Evolutionary conservation across 1,284 basidiomycete species (phyloP).

Genomic region (Erythrobasidium hasegawianum): DNA sequence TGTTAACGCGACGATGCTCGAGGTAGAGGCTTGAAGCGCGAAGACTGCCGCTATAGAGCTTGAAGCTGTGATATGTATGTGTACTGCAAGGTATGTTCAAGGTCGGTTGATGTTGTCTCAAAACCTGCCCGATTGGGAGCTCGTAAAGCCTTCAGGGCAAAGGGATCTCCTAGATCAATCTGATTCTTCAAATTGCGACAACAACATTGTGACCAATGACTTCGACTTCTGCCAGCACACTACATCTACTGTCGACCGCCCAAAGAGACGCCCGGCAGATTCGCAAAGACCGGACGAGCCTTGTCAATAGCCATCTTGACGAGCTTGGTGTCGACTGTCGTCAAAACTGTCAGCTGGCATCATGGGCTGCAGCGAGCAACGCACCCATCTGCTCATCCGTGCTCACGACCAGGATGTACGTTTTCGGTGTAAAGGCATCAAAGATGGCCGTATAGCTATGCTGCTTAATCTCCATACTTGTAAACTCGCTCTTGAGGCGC

Average conservation of each 20-base stretch:
- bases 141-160: no score
- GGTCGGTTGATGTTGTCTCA: no score
- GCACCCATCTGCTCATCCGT: constrained; percentile 45
- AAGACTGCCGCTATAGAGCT: no score
- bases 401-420: constrained; percentile 84
- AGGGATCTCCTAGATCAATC: no score
- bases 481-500: constrained; percentile 33
- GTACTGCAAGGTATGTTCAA: no score
- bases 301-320: constrained; percentile 33
- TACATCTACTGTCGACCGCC: constrained; percentile 4
- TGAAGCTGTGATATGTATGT: no score
- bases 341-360: background rate
- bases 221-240: no score
- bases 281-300: constrained; percentile 27
- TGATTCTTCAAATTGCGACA: no score
- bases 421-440: constrained; percentile 89
- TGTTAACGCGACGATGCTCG: no score
- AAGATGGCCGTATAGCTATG: constrained; percentile 75
- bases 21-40: no score
- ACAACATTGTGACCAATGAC: no score
- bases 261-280: constrained; percentile 22
- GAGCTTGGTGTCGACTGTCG: constrained; percentile 15
- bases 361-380: background rate
- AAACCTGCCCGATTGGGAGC: no score
- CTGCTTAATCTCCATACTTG: constrained; percentile 36